Percentiles rank a stretch among this genome's conserved stretches.
Evolutionary conservation across 768 basidiomycete species (phyloP).

Genomic region (Serpula lacrymans): DNA sequence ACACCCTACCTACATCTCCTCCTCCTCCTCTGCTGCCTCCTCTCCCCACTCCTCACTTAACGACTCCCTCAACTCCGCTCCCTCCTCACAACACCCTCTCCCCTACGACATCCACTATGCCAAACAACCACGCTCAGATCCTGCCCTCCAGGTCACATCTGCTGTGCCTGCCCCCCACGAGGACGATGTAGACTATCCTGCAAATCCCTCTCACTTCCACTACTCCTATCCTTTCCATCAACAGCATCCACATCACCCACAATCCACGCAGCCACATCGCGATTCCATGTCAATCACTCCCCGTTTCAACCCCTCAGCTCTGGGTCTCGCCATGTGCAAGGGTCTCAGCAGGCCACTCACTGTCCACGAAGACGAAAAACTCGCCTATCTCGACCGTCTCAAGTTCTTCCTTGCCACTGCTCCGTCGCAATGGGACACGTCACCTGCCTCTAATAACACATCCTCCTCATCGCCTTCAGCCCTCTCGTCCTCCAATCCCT

Average conservation of each 20-base stretch:
- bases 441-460: constrained; percentile 21
- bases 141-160: constrained; percentile 3
- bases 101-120: too few relatives aligned
- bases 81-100: too few relatives aligned
- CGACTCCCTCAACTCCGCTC: too few relatives aligned
- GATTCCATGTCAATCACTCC: constrained; percentile 10
- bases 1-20: too few relatives aligned
- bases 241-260: constrained; percentile 12
- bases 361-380: constrained; percentile 60
- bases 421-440: constrained; percentile 63
- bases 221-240: constrained; percentile 3
- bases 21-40: too few relatives aligned
- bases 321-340: constrained; percentile 24
- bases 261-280: constrained; percentile 12
- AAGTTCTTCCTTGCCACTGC: constrained; percentile 89
- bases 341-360: constrained; percentile 48
- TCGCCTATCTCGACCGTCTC: constrained; percentile 76
- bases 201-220: too few relatives aligned
- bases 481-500: constrained; percentile 15
- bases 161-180: constrained; percentile 6
- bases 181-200: constrained; percentile 1
- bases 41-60: too few relatives aligned
- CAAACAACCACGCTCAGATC: constrained; percentile 7
- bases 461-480: constrained; percentile 8
- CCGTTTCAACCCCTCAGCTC: constrained; percentile 15